Conservation (phyloP, 257 asterid genomes). For the Linaria vulgaris region DNA sequence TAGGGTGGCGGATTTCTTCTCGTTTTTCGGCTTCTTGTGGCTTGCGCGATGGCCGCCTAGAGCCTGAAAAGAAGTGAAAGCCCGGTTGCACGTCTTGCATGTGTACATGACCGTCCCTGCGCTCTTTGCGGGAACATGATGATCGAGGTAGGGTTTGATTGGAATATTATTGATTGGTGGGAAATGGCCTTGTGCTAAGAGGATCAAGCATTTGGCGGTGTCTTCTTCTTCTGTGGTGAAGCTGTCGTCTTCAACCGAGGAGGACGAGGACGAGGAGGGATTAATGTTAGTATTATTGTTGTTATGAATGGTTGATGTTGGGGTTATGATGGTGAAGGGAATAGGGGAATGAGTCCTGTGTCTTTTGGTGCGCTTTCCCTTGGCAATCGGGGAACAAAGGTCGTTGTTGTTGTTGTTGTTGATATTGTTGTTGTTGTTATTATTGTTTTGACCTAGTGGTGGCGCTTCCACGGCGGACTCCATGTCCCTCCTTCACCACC, state of each 20-base stretch:
- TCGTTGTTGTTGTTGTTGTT: too few species aligned
- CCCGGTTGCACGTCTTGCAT: conserved; percentile 65
- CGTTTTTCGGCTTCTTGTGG: conserved; percentile 55
- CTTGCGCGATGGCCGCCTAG: conserved; percentile 80
- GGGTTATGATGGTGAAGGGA: conserved; percentile 32
- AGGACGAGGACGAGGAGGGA: background rate
- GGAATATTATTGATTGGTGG: too few species aligned
- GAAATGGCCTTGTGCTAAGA: conserved; percentile 45
- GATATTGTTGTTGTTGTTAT: too few species aligned
- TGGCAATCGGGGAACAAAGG: too few species aligned
- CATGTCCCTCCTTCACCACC: conserved; percentile 35
- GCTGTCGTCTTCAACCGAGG: conserved; percentile 41
- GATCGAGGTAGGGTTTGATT: too few species aligned
- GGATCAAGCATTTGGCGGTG: conserved; percentile 58
- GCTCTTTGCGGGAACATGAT: background rate
- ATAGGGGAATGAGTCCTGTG: conserved; percentile 47
- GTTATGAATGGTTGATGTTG: background rate
- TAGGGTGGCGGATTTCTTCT: conserved; percentile 13
- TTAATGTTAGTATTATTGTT: too few species aligned
- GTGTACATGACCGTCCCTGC: conserved; percentile 32
- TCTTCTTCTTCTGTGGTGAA: conserved; percentile 53
- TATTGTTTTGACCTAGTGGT: too few species aligned
- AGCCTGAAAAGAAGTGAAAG: conserved; percentile 67
- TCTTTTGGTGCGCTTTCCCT: conserved; percentile 60
- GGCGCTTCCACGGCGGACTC: too few species aligned